A percentile compares a stretch with the other conserved stretches of the same genome.
Conservation (phyloP, 352 stramenopile genomes). For the Peronosclerospora sorghi region DNA sequence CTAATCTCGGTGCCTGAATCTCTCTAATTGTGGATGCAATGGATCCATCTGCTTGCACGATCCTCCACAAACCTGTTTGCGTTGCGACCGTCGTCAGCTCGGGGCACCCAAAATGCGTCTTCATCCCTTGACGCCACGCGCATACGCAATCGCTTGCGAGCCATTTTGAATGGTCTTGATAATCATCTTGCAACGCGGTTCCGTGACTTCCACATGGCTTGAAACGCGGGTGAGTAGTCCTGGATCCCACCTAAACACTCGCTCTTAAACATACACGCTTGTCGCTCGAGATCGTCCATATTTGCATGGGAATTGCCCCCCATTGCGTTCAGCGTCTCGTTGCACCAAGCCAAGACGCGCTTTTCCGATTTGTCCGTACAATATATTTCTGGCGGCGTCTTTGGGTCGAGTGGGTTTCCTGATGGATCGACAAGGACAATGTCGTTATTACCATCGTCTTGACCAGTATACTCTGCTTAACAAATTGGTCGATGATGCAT, state of each 20-base stretch:
- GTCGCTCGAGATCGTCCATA: constrained; percentile 41
- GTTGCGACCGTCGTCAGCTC: constrained; percentile 8
- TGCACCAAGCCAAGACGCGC: constrained; percentile 34
- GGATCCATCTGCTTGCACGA: too few species aligned
- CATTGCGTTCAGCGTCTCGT: constrained; percentile 23
- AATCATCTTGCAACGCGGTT: constrained; percentile 35
- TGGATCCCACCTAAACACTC: constrained; percentile 36
- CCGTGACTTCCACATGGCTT: constrained; percentile 26
- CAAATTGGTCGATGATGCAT: constrained; percentile 15
- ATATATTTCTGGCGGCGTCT: constrained; percentile 10
- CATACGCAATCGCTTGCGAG: constrained; percentile 19
- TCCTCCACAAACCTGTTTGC: neutral
- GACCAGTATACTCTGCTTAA: constrained; percentile 10
- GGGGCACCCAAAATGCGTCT: constrained; percentile 29
- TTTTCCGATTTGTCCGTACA: constrained; percentile 22
- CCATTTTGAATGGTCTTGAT: constrained; percentile 30
- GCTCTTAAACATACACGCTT: constrained; percentile 44
- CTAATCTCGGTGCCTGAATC: too few species aligned
- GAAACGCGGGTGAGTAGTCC: constrained; percentile 40
- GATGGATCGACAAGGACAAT: constrained; percentile 8
- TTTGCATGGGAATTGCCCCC: constrained; percentile 24
- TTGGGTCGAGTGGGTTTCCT: constrained; percentile 2
- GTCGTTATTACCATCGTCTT: constrained; percentile 14
- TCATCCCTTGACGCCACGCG: constrained; percentile 30
- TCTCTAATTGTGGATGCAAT: too few species aligned